Evolutionary conservation across 164 flowering plant genomes (phyloP).

Genomic region (Aristolochia fimbriata): DNA sequence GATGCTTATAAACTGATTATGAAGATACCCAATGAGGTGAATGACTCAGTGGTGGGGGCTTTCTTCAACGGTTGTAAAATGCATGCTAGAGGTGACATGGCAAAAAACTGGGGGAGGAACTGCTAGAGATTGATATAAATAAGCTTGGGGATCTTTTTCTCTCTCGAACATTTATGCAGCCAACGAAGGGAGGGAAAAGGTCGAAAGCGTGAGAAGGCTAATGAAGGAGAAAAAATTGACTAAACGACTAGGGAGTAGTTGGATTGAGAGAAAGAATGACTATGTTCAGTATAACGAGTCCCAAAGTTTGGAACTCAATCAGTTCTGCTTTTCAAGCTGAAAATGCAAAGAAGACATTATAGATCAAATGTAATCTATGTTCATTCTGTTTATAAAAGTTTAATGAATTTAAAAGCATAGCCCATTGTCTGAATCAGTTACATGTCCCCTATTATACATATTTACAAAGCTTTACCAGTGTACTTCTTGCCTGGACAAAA

Average conservation of each 20-base stretch:
- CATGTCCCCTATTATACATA: too few relatives aligned
- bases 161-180: slow-evolving; percentile 64
- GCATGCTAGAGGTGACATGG: slow-evolving; percentile 52
- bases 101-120: slow-evolving; percentile 32
- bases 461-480: too few relatives aligned
- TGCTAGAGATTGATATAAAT: slow-evolving; percentile 24
- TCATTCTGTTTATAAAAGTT: too few relatives aligned
- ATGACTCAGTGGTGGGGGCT: slow-evolving; percentile 53
- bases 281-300: slow-evolving; percentile 3
- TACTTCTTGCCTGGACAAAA: too few relatives aligned
- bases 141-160: slow-evolving; percentile 39
- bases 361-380: too few relatives aligned
- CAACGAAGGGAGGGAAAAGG: slow-evolving; percentile 51
- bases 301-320: not conserved
- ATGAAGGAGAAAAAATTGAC: slow-evolving; percentile 43
- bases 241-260: slow-evolving; percentile 40
- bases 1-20: slow-evolving; percentile 54
- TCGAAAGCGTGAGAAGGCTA: slow-evolving; percentile 41
- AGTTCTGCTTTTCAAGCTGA: too few relatives aligned
- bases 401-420: too few relatives aligned
- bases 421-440: too few relatives aligned
- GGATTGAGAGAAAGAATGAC: slow-evolving; percentile 21
- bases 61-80: slow-evolving; percentile 60
- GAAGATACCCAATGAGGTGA: slow-evolving; percentile 25
- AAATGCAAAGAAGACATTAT: too few relatives aligned